Conservation (phyloP, 2,329 filamentous ascomycete genomes). For the Arthroderma uncinatum region DNA sequence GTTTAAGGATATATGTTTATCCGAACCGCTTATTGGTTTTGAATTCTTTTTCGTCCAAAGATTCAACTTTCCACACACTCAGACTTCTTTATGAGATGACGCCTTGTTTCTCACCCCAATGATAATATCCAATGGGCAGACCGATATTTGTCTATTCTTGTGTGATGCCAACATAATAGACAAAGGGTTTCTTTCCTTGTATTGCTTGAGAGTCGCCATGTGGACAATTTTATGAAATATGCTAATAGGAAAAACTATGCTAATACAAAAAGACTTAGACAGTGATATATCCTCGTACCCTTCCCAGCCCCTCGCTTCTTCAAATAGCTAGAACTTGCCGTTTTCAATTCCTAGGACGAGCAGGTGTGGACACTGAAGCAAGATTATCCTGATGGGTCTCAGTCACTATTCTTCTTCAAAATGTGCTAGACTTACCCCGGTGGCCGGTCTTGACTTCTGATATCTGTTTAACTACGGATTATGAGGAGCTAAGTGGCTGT, state of each 20-base stretch:
- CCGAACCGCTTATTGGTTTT: not conserved
- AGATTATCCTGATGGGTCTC: slow-evolving; percentile 34
- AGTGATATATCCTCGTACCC: not conserved
- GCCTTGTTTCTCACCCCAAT: not conserved
- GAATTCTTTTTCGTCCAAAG: not conserved
- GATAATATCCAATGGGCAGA: not conserved
- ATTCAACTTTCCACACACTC: not conserved
- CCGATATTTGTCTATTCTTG: not conserved
- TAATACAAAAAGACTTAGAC: not conserved
- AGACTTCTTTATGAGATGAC: not conserved
- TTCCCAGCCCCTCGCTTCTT: slow-evolving; percentile 2
- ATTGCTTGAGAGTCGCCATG: not conserved
- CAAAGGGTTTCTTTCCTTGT: not conserved
- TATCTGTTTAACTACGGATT: slow-evolving; percentile 36
- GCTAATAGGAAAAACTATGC: no score
- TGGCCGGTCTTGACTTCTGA: slow-evolving; percentile 31
- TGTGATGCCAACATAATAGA: not conserved
- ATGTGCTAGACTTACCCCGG: slow-evolving; percentile 25
- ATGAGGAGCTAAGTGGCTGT: slow-evolving; percentile 31
- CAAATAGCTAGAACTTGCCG: slow-evolving; percentile 45
- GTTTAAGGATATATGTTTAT: not conserved
- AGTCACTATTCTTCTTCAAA: slow-evolving; percentile 13
- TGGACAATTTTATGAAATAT: not conserved
- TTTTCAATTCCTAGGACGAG: slow-evolving; percentile 41
- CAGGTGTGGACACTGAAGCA: slow-evolving; percentile 50